Conservation (phyloP, 257 asterid species). For the Nicotiana tomentosiformis region DNA sequence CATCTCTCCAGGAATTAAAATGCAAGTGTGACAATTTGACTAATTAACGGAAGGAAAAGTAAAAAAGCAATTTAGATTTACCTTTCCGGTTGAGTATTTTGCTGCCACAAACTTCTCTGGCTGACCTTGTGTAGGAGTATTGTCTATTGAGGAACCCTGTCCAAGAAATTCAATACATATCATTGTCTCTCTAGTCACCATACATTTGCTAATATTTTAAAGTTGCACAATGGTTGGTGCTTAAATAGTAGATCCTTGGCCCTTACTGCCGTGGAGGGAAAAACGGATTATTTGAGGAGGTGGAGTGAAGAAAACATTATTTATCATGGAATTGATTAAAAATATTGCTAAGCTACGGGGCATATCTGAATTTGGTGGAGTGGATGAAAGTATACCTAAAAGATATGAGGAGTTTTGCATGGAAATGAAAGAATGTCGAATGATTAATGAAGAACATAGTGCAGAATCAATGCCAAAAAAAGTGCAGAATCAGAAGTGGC, state of each 20-base stretch:
- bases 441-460: slow-evolving; percentile 1
- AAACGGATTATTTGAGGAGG: background rate
- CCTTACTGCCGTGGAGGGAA: background rate
- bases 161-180: slow-evolving; percentile 12
- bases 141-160: slow-evolving; percentile 81
- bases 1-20: background rate
- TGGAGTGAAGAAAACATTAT: background rate
- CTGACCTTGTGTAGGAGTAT: slow-evolving; percentile 32
- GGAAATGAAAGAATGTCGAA: background rate
- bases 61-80: slow-evolving; percentile 12
- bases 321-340: background rate
- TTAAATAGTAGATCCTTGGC: background rate
- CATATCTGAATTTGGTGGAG: background rate
- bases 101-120: slow-evolving; percentile 88
- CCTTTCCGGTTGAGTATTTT: slow-evolving; percentile 87
- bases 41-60: background rate
- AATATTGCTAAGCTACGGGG: background rate
- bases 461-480: background rate
- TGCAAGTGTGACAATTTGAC: background rate
- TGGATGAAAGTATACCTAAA: background rate
- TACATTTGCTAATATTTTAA: background rate
- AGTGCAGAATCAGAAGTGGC: slow-evolving; percentile 8
- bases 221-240: background rate
- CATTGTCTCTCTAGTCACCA: background rate
- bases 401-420: background rate